phyloP scores from a whole-genome alignment of 2,329 filamentous ascomycete species.

The Fusarium dimerum region DNA sequence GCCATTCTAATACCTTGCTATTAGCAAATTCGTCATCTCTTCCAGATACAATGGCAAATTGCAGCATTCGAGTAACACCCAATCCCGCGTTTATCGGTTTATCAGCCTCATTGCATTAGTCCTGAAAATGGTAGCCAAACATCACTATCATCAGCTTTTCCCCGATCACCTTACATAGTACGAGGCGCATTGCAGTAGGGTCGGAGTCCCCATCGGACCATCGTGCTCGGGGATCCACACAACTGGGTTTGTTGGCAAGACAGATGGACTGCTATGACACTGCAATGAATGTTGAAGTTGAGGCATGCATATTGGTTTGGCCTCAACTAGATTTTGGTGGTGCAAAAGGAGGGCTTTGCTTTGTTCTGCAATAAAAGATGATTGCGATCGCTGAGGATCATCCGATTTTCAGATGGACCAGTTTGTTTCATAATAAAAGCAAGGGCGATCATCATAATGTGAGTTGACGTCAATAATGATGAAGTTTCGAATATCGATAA shows the following conservation, averaged over 20 bases:
- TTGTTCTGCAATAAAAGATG: neutral
- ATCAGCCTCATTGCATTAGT: too few relatives aligned
- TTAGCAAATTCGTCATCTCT: neutral
- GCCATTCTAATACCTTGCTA: neutral
- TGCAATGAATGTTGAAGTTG: slow-evolving; percentile 15
- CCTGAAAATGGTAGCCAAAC: too few relatives aligned
- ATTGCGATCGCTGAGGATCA: neutral
- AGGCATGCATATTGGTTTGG: neutral
- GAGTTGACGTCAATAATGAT: neutral
- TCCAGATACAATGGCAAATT: neutral
- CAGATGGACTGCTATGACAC: slow-evolving; percentile 8
- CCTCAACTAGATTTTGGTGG: neutral
- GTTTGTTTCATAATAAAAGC: neutral
- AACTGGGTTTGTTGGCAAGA: slow-evolving; percentile 21
- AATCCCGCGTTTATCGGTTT: too few relatives aligned
- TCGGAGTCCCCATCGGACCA: slow-evolving; percentile 1
- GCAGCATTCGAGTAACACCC: too few relatives aligned
- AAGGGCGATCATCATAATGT: neutral
- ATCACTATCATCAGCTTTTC: neutral
- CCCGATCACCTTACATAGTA: neutral
- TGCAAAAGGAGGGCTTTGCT: neutral
- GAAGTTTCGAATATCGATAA: neutral
- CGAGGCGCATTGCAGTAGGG: neutral
- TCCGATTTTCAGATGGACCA: neutral
- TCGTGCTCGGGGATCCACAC: slow-evolving; percentile 17